These are phyloP conservation scores for Durotheca rogersii DNA, from an alignment of 495 filamentous ascomycete species.

Conservation along the genomic window DNA sequence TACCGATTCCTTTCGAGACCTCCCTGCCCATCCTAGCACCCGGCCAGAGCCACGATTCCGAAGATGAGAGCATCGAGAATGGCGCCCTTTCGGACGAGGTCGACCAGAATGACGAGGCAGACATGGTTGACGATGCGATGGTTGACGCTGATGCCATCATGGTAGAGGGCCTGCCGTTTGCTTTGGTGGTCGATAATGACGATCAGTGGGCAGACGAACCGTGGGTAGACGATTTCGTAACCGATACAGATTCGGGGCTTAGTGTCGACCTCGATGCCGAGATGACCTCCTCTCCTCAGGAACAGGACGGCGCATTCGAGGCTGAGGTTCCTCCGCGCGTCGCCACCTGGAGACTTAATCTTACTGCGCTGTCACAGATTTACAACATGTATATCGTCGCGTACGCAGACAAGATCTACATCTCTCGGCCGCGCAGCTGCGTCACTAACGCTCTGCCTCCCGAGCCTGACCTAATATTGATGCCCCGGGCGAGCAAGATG, in stretches of 20 bases:
- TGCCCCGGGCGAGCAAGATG: constrained; percentile 54
- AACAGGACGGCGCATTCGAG: constrained; percentile 4
- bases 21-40: background rate
- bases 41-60: constrained; percentile 13
- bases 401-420: constrained; percentile 66
- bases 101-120: constrained; percentile 9
- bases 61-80: constrained; percentile 9
- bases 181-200: background rate
- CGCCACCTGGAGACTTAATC: constrained; percentile 45
- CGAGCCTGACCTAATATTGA: constrained; percentile 64
- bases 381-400: constrained; percentile 74
- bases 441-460: constrained; percentile 60
- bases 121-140: background rate
- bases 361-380: constrained; percentile 51
- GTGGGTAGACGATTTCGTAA: background rate
- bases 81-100: constrained; percentile 20
- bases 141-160: background rate
- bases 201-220: background rate
- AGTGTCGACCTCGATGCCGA: background rate
- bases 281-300: background rate
- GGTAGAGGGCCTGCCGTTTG: too few relatives aligned
- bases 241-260: background rate
- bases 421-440: constrained; percentile 70
- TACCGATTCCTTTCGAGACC: constrained; percentile 27
- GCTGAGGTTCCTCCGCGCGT: constrained; percentile 36